Evolutionary conservation across 306 rosid genomes (phyloP), one percentile per base, ranked within the genome.

Genomic region (Biancaea sappan): DNA sequence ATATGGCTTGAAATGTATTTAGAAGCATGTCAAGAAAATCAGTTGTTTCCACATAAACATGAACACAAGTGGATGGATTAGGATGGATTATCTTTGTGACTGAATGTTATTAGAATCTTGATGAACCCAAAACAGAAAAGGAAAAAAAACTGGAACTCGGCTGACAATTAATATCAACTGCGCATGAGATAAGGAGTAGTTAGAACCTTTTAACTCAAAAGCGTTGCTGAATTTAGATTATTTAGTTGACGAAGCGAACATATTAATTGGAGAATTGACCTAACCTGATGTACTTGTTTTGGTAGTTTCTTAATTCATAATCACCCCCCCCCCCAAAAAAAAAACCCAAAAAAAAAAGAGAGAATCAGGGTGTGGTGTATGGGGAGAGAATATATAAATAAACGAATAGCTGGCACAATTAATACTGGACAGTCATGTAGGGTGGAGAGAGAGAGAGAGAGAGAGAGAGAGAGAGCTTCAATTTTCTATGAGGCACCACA

Each of bases 401-500:
- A 72, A 72, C 18, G 6, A 64, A 72, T 75, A 82, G 88, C 77
- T 86, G 85, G 72, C 82, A 76, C 43, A 75, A 80, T 68, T 69
- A 79, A 79, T 56, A 64, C 46, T 76, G 86, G 72, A 79, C 28
- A 70, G 82, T 73, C 66, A 71, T 53, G 65, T 29, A 70, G 48
- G 15, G 14, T 4, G 9, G 44, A 38, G 44, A 52, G 11, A 62
- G 51, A 35, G 57, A 70, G 69, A 53, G 72, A 62, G 19, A 32
- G 75, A 31, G 69, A 46, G 68, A 16, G 75, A 48, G 71, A 35
- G 41, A 28, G 72, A 74, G 83, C 64, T 86, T 83, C 88, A 85
- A 78, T 73, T 85, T 85, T 91, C 84, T 84, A 87, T 73, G 87
- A 77, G 84, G 85, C 78, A 78, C 94, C 94, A 89, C 92, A 84